These are phyloP conservation scores for Aureobasidium sp. DNA, from an alignment of 2,329 filamentous ascomycete genomes.

Conservation along the genomic window DNA sequence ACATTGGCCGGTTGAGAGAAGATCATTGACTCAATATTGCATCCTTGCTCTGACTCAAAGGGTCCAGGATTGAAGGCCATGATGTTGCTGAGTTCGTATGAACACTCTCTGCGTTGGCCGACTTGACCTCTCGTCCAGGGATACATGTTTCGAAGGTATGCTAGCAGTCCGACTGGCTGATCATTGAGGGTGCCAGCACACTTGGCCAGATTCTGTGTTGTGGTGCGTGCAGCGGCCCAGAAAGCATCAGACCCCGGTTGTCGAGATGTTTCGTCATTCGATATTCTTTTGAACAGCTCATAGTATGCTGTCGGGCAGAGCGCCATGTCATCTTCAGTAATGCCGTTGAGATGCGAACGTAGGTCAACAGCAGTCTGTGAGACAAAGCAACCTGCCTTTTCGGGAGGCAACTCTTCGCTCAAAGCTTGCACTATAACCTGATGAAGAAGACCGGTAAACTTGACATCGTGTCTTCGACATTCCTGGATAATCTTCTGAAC, in stretches of 20 bases:
- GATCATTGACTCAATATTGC: constrained; percentile 30
- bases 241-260: background rate
- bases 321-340: constrained; percentile 32
- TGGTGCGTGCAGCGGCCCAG: constrained; percentile 31
- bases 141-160: constrained; percentile 35
- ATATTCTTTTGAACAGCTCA: constrained; percentile 21
- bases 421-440: constrained; percentile 36
- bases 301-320: constrained; percentile 26
- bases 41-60: background rate
- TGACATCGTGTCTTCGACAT: constrained; percentile 31
- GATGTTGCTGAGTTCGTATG: constrained; percentile 44
- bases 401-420: constrained; percentile 9
- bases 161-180: constrained; percentile 39
- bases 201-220: constrained; percentile 30
- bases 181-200: constrained; percentile 29
- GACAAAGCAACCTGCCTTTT: constrained; percentile 29
- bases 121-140: constrained; percentile 36
- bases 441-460: constrained; percentile 38
- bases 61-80: constrained; percentile 30
- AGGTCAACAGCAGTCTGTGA: constrained; percentile 38
- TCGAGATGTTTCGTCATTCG: background rate
- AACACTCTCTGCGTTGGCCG: constrained; percentile 33
- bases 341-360: constrained; percentile 30
- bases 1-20: constrained; percentile 42
- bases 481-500: constrained; percentile 26